Evolutionary conservation across 1,139 yeast species (phyloP).

Genomic region (Candida tunisiensis): DNA sequence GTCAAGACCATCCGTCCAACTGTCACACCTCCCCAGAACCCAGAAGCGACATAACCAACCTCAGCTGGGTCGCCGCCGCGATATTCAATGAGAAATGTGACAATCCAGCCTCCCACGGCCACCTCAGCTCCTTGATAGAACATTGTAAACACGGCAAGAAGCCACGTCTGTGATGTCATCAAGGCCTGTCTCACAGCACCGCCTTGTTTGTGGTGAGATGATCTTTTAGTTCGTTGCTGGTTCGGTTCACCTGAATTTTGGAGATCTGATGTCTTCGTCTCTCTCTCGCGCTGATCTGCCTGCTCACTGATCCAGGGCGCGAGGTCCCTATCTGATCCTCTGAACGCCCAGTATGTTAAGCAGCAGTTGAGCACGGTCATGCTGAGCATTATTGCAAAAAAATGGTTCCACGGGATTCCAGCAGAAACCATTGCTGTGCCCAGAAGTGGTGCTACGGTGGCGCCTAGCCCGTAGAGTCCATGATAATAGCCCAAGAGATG

Average conservation of each 20-base stretch:
- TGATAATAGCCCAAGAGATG: slow-evolving; percentile 37
- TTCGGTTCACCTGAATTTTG: no score
- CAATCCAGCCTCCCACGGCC: slow-evolving; percentile 48
- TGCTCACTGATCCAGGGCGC: no score
- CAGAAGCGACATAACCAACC: slow-evolving; percentile 44
- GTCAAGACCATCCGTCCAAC: slow-evolving; percentile 36
- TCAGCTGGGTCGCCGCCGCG: slow-evolving; percentile 26
- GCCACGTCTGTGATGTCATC: no score
- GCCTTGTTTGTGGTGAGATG: no score
- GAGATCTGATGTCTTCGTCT: no score
- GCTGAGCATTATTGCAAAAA: slow-evolving; percentile 32
- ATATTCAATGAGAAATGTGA: slow-evolving; percentile 36
- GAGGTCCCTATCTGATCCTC: no score
- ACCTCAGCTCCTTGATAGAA: slow-evolving; percentile 52
- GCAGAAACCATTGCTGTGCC: slow-evolving; percentile 34
- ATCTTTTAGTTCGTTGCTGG: no score
- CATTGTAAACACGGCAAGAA: slow-evolving; percentile 22
- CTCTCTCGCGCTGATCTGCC: no score
- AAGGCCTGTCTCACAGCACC: no score
- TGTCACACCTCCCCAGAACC: slow-evolving; percentile 50
- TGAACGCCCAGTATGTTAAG: no score
- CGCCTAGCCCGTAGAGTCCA: slow-evolving; percentile 49
- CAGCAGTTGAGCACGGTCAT: slow-evolving; percentile 16
- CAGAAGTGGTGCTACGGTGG: slow-evolving; percentile 39
- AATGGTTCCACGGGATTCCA: slow-evolving; percentile 37